Conservation (phyloP, 805 yeast species). For the Kodamaea nitidulidarum region DNA sequence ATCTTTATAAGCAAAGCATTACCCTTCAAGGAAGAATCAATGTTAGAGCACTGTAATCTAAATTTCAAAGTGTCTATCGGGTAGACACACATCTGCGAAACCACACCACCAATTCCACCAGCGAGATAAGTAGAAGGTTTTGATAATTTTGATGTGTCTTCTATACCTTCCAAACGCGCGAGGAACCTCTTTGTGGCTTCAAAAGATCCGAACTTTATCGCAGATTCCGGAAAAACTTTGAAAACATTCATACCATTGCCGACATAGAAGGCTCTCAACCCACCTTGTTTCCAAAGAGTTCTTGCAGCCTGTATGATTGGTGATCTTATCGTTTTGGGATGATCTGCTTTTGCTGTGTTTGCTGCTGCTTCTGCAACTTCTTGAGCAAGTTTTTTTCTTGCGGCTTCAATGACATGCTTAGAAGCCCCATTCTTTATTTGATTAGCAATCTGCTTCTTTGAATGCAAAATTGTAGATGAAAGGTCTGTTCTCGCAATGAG, state of each 20-base stretch:
- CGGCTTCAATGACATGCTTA: constrained; percentile 32
- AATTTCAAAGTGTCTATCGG: constrained; percentile 95
- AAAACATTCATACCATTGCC: constrained; percentile 93
- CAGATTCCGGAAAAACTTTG: constrained; percentile 94
- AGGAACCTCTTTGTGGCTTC: constrained; percentile 78
- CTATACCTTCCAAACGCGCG: constrained; percentile 71
- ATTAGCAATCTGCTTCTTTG: constrained; percentile 42
- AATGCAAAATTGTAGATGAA: constrained; percentile 62
- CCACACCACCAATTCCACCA: constrained; percentile 96
- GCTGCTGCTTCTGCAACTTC: constrained; percentile 22
- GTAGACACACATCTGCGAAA: constrained; percentile 87
- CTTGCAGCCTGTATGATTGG: constrained; percentile 79
- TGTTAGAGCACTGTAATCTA: constrained; percentile 87
- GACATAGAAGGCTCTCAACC: constrained; percentile 81
- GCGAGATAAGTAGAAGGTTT: constrained; percentile 78
- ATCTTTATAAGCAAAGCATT: constrained; percentile 58
- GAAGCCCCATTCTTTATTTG: constrained; percentile 35
- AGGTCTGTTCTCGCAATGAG: constrained; percentile 86
- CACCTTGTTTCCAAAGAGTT: constrained; percentile 83
- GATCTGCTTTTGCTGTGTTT: constrained; percentile 30
- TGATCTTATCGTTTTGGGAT: constrained; percentile 51
- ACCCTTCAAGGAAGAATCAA: constrained; percentile 61
- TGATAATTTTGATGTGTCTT: constrained; percentile 66
- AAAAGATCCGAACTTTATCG: constrained; percentile 94
- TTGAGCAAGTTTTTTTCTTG: constrained; percentile 26